Evolutionary conservation across 2,329 filamentous ascomycete genomes (phyloP).

Genomic region (Chlorencoelia australis): DNA sequence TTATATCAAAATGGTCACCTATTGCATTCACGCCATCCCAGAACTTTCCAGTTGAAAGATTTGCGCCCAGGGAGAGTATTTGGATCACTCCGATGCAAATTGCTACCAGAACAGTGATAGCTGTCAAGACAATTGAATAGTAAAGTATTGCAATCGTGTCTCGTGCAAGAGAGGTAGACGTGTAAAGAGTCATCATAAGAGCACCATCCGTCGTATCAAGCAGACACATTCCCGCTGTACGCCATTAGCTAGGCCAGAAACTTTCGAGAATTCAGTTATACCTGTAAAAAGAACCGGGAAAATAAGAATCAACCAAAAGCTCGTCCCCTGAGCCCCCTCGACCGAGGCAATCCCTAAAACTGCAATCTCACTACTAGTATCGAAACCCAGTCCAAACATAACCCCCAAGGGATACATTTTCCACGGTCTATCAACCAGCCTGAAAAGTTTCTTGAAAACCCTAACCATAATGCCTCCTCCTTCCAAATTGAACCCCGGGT

Average conservation of each 20-base stretch:
- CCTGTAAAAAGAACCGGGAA: constrained; percentile 85
- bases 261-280: constrained; percentile 24
- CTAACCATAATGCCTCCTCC: constrained; percentile 66
- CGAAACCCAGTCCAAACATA: constrained; percentile 85
- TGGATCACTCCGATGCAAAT: constrained; percentile 76
- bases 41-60: constrained; percentile 68
- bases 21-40: constrained; percentile 78
- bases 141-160: constrained; percentile 87
- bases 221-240: constrained; percentile 78
- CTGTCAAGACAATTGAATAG: constrained; percentile 50
- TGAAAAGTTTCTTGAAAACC: constrained; percentile 67
- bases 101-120: constrained; percentile 27
- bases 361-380: constrained; percentile 90
- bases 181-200: constrained; percentile 90
- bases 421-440: constrained; percentile 67
- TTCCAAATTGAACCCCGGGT: constrained; percentile 51
- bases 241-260: constrained; percentile 2
- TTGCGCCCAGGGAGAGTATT: constrained; percentile 65
- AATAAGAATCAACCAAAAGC: constrained; percentile 87
- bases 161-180: constrained; percentile 63
- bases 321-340: constrained; percentile 75
- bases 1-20: constrained; percentile 74
- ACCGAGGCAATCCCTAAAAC: constrained; percentile 83
- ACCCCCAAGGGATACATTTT: constrained; percentile 93
- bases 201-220: constrained; percentile 89